Conservation (phyloP, 495 filamentous ascomycete species). For the Cercophora scortea region DNA sequence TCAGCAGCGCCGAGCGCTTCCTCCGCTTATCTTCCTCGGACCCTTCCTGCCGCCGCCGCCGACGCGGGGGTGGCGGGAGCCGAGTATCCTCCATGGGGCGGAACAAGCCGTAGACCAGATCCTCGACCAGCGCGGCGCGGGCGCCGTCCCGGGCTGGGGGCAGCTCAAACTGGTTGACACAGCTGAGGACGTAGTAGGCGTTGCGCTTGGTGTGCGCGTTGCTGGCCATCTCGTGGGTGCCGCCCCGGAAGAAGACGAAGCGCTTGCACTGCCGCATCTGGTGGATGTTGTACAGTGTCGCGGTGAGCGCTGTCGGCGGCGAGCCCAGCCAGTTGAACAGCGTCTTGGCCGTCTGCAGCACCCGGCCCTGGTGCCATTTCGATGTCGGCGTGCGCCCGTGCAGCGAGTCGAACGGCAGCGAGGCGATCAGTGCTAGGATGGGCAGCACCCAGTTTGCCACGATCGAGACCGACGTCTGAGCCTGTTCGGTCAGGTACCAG, state of each 20-base stretch:
- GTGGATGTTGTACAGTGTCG: conserved; percentile 15
- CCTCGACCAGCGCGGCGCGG: not conserved
- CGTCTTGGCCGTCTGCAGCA: not conserved
- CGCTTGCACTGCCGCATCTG: conserved; percentile 9
- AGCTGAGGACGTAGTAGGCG: conserved; percentile 14
- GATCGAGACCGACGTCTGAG: conserved; percentile 1
- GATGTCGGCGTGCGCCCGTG: conserved; percentile 1
- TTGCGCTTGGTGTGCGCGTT: not conserved
- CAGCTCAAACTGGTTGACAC: conserved; percentile 8
- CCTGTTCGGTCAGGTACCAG: conserved; percentile 7
- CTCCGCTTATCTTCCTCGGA: not conserved
- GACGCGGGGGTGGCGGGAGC: too few species aligned
- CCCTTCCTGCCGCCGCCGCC: too few species aligned
- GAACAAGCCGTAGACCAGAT: conserved; percentile 8
- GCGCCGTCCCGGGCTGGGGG: not conserved
- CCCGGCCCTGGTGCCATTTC: not conserved
- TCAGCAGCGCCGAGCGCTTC: not conserved
- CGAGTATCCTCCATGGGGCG: not conserved
- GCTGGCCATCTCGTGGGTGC: not conserved
- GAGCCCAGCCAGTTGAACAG: conserved; percentile 15
- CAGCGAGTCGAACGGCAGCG: conserved; percentile 12
- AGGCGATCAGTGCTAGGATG: conserved; percentile 12
- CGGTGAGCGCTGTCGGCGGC: conserved; percentile 11
- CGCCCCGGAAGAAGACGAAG: not conserved
- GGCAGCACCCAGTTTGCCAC: conserved; percentile 14